Base-by-base conservation (phyloP, 23 red algal genomes). In the Chondrus crispus region DNA sequence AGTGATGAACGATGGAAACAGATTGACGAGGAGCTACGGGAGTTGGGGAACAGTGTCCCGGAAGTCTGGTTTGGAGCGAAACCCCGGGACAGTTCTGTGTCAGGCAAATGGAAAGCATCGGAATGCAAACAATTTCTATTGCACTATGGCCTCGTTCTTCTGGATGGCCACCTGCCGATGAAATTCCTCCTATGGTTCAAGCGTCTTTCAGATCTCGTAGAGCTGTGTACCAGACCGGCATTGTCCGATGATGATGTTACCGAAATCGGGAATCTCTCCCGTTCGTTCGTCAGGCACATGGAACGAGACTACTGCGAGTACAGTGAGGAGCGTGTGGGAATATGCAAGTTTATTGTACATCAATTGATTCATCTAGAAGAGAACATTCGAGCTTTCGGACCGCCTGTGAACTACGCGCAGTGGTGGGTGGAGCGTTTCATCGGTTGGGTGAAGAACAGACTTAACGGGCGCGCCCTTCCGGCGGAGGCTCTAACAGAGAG, bases 341-440 rank as follows among this genome's bases (percentile, higher is more conserved):
- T 62, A 51, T 58, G 50, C 78, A 82, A 62, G 78, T 82, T 43
- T 36, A 62, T 38, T 30, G 62, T 82, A 11, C 47, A 82, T 82
- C 26, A n/a, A 11, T n/a, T 82, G 32, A 28, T 82, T 19, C 47
- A 82, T 26, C 78, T 82, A 32, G 13, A 46, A 10, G 50, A 82
- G 39, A 11, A 37, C 78, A 36, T 82, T 35, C 8, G 42, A 5
- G 4, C 20, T 2, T 82, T 18, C 39, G 78, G 50, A 19, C 50
- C 50, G 29, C 78, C 7, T 41, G 5, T 82, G 22, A 55, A 60
- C 4, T 82, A 60, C 50, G 42, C 22, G 2, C 78, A 82, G 33
- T 82, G 43, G 22, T 82, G 50, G 50, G 62, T 82, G 78, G 78
- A 82, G 37, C 4, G 78, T 29, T 82, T 58, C 54, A 62, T 82